Percentiles rank a stretch among this genome's conserved stretches.
These are phyloP conservation scores for Boletus subcaerulescens DNA, from an alignment of 768 basidiomycete genomes.

Conservation along the genomic window DNA sequence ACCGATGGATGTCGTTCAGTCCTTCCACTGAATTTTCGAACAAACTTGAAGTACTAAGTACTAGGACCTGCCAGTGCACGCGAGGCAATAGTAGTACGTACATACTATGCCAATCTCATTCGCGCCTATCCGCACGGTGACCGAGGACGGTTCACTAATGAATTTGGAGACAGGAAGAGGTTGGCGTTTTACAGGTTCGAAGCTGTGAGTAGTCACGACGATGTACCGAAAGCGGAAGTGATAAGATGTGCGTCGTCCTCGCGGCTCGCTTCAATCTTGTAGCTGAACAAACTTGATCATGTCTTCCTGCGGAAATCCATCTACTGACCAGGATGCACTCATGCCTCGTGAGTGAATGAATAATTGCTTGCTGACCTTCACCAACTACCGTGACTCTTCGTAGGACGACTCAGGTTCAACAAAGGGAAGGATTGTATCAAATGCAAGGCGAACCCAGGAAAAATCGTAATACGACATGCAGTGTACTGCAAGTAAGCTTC, in stretches of 20 bases:
- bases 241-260: background rate
- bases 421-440: slow-evolving; percentile 67
- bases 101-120: too few species aligned
- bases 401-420: slow-evolving; percentile 67
- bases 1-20: too few species aligned
- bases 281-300: slow-evolving; percentile 11
- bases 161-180: too few species aligned
- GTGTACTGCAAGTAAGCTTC: slow-evolving; percentile 77
- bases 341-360: slow-evolving; percentile 57
- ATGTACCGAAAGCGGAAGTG: slow-evolving; percentile 6
- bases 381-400: slow-evolving; percentile 1
- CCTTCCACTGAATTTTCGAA: too few species aligned
- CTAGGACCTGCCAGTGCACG: too few species aligned
- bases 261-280: too few species aligned
- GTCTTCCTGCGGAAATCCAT: slow-evolving; percentile 64
- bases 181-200: too few species aligned
- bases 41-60: too few species aligned
- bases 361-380: background rate
- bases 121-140: too few species aligned
- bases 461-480: slow-evolving; percentile 72
- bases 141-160: too few species aligned
- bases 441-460: slow-evolving; percentile 64
- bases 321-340: slow-evolving; percentile 52
- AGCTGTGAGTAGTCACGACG: too few species aligned
- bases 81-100: too few species aligned